phyloP scores from a whole-genome alignment of 306 rosid species.

The Ochetophila trinervis region DNA sequence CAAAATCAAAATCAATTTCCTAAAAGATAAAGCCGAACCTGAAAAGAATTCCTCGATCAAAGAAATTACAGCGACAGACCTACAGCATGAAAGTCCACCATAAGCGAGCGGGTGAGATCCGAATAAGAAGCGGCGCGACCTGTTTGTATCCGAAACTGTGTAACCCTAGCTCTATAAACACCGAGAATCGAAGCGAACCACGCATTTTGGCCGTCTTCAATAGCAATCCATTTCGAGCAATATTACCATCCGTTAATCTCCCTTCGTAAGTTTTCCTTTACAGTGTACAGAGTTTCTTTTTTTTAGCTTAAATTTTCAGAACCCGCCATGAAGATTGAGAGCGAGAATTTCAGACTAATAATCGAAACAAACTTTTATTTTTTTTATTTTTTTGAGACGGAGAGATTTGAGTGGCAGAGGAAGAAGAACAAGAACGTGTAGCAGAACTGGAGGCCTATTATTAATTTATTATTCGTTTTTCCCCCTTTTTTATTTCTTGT shows the following conservation, averaged over 20 bases:
- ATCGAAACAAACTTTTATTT: slow-evolving; percentile 8
- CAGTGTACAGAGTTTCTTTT: neutral
- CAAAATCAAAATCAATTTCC: slow-evolving; percentile 6
- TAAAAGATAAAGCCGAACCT: neutral
- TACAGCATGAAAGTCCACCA: slow-evolving; percentile 15
- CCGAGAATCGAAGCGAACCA: slow-evolving; percentile 22
- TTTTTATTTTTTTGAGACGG: slow-evolving; percentile 21
- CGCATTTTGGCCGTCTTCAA: slow-evolving; percentile 21
- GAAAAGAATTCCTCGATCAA: slow-evolving; percentile 8
- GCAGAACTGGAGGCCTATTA: slow-evolving; percentile 25
- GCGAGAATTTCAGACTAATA: slow-evolving; percentile 11
- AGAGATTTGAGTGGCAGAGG: slow-evolving; percentile 56
- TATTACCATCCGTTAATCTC: neutral
- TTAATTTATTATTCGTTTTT: neutral
- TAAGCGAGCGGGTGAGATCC: slow-evolving; percentile 28
- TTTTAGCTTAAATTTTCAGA: neutral
- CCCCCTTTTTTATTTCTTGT: neutral
- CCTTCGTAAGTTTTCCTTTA: neutral
- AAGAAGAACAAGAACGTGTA: slow-evolving; percentile 28
- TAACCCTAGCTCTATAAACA: slow-evolving; percentile 15
- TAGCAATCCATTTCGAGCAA: slow-evolving; percentile 19
- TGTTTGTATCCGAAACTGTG: slow-evolving; percentile 19
- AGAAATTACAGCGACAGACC: slow-evolving; percentile 11
- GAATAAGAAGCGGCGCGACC: slow-evolving; percentile 16
- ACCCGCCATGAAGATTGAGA: slow-evolving; percentile 10